Evolutionary conservation across 257 asterid species (phyloP), one percentile per base, ranked within the genome.

Genomic region (Nicotiana noctiflora): DNA sequence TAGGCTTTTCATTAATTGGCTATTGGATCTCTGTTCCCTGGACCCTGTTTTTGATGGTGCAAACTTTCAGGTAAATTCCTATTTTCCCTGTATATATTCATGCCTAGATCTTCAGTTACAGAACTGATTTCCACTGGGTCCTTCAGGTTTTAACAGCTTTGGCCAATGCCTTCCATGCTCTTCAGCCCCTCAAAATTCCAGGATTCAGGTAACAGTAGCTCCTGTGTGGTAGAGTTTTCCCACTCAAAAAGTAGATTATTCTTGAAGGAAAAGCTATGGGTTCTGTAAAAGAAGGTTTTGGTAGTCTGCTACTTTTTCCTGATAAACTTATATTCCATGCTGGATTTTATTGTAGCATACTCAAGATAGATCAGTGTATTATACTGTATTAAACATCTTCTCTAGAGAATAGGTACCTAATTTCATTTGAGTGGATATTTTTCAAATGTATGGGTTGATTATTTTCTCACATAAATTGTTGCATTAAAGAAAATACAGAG

Each of bases 141-240:
- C 80, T 75, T 79, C 85, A 96, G 99, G 97, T 92, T 63, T 83
- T 96, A 89, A 94, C 96, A 44, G 96, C 97, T 84, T 86, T 95
- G 72, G 97, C 97, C 57, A 94, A 92, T 87, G 83, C 93, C 37
- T 94, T 95, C 85, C 98, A 96, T 85, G 95, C 98, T 79, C 87
- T 96, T 84, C 99, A 96, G 89, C 99, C 99, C 74, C 95, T 92
- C 80, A 94, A 92, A 88, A 87, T 94, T 87, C 97, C 99, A 77
- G 98, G 97, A 60, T 96, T 96, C 93, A 91, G 99, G 99, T 91
- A 75, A 60, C 88, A 79, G 19, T 56, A 76, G 72, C 10, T 65
- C 59, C 37, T 9, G 40, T 60, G 53, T 60, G 77, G 77, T 70
- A 40, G 40, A 60, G 72, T 40, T 14, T 21, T 78, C 27, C 40